Conservation (phyloP, 768 basidiomycete species). For the Rickenella mellea region DNA sequence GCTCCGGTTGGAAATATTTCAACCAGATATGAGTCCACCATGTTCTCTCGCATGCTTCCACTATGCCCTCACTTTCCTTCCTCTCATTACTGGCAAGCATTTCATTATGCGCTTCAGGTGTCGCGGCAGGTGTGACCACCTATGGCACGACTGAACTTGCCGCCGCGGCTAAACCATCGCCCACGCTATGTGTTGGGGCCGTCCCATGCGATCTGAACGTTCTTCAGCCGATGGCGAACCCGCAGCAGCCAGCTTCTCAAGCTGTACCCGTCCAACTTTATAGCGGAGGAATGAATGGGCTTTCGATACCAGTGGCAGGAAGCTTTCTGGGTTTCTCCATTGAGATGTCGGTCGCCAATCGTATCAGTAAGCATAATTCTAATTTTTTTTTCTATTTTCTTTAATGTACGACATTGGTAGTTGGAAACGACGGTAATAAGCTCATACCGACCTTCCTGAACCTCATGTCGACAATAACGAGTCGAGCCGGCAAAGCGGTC, state of each 20-base stretch:
- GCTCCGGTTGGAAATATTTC: no score
- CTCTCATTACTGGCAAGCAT: no score
- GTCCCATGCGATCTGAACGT: constrained; percentile 45
- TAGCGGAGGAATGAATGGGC: constrained; percentile 14
- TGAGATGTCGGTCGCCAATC: constrained; percentile 63
- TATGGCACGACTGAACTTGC: constrained; percentile 12
- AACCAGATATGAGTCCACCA: no score
- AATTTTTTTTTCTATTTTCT: background rate
- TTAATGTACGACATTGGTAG: constrained; percentile 4
- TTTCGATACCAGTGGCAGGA: constrained; percentile 36
- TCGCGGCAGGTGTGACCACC: background rate
- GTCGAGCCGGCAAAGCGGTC: constrained; percentile 50
- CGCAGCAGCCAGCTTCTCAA: constrained; percentile 25
- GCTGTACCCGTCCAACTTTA: constrained; percentile 15
- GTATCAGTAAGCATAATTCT: constrained; percentile 34
- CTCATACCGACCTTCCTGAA: constrained; percentile 62
- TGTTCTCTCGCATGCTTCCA: no score
- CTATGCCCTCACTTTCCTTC: no score
- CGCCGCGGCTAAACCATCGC: constrained; percentile 24
- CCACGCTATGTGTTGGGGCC: constrained; percentile 27
- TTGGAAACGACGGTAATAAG: constrained; percentile 13
- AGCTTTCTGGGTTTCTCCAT: constrained; percentile 72
- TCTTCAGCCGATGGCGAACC: constrained; percentile 40
- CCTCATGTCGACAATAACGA: constrained; percentile 60
- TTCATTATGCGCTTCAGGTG: no score